A percentile compares a stretch with the other conserved stretches of the same genome.
Conservation (phyloP, 257 asterid genomes). For the Forsythia viridissima region DNA sequence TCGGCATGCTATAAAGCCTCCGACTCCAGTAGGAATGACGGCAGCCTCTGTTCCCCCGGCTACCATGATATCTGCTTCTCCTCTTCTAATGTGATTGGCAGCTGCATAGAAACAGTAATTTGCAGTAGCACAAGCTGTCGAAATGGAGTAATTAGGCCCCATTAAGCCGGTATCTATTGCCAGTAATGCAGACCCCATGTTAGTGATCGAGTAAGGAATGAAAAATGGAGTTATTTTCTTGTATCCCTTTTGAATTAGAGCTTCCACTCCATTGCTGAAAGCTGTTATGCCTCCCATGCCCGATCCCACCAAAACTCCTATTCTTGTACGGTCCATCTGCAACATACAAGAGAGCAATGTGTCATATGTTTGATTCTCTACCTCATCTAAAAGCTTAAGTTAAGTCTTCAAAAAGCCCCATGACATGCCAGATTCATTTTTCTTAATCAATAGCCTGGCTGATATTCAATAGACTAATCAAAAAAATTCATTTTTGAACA, state of each 20-base stretch:
- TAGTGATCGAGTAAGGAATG: conserved; percentile 44
- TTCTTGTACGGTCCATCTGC: conserved; percentile 41
- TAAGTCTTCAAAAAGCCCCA: not conserved
- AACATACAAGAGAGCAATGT: not conserved
- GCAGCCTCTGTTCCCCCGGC: conserved; percentile 48
- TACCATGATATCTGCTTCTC: conserved; percentile 50
- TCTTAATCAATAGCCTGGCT: not conserved
- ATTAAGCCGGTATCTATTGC: conserved; percentile 45
- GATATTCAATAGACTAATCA: no score
- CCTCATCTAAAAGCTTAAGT: not conserved
- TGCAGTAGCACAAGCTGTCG: conserved; percentile 48
- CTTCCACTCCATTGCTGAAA: conserved; percentile 38
- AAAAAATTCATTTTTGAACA: no score
- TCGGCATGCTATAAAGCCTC: conserved; percentile 44
- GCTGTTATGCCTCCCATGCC: conserved; percentile 43
- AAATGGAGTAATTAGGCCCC: conserved; percentile 51
- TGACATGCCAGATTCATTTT: not conserved
- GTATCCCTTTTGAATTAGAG: conserved; percentile 39
- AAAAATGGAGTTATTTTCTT: conserved; percentile 47
- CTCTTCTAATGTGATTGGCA: conserved; percentile 45
- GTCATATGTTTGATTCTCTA: not conserved
- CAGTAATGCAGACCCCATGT: conserved; percentile 44
- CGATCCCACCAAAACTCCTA: conserved; percentile 41
- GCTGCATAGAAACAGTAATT: conserved; percentile 39
- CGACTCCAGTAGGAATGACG: conserved; percentile 32